Evolutionary conservation across 768 basidiomycete species (phyloP).

Genomic region (Filobasidium wieringae): DNA sequence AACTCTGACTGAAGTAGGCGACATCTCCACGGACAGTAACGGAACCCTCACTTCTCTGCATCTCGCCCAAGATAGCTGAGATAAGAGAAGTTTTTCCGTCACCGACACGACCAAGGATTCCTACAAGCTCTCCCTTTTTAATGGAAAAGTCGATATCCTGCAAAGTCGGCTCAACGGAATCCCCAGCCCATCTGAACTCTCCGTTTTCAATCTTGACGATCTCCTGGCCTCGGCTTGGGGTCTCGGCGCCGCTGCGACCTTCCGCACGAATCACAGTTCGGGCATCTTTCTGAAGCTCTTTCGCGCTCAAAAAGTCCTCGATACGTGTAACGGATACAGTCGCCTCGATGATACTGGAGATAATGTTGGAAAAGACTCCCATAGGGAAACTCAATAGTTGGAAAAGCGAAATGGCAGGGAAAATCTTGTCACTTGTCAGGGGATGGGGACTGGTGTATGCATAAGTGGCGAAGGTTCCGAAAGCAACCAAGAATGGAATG

Average conservation of each 20-base stretch:
- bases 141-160: conserved; percentile 64
- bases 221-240: conserved; percentile 40
- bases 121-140: conserved; percentile 72
- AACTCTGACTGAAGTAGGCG: conserved; percentile 70
- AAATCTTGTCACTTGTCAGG: conserved; percentile 79
- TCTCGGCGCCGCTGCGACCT: conserved; percentile 21
- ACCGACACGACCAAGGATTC: conserved; percentile 77
- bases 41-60: conserved; percentile 63
- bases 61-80: conserved; percentile 52
- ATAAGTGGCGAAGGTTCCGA: conserved; percentile 40
- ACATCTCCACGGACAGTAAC: conserved; percentile 58
- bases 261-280: conserved; percentile 45
- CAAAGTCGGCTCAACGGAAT: conserved; percentile 48
- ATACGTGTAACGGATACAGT: conserved; percentile 70
- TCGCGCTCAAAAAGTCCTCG: conserved; percentile 59
- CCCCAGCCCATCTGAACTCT: conserved; percentile 62
- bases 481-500: conserved; percentile 37
- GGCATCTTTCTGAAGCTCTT: conserved; percentile 70
- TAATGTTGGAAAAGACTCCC: conserved; percentile 38
- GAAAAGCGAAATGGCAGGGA: conserved; percentile 74
- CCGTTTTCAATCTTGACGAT: conserved; percentile 61
- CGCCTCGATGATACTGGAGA: conserved; percentile 65
- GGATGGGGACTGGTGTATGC: conserved; percentile 44
- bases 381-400: conserved; percentile 34
- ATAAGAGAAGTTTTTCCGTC: conserved; percentile 54